Percentiles rank a stretch among this genome's conserved stretches.
phyloP scores from a whole-genome alignment of 2,329 filamentous ascomycete species.

The Diplodia seriata region DNA sequence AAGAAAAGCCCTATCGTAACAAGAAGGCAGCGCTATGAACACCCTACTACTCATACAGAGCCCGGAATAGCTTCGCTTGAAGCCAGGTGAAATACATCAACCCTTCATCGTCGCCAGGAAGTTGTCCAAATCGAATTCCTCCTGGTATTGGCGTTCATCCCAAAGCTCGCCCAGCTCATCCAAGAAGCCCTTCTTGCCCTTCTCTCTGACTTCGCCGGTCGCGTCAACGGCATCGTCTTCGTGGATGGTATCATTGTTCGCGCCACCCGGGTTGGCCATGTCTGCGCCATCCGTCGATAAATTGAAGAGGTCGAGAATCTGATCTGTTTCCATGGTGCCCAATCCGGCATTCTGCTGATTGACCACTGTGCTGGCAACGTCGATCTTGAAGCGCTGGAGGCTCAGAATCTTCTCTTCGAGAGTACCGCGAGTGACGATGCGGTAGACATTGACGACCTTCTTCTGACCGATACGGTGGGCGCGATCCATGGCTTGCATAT shows the following conservation, averaged over 20 bases:
- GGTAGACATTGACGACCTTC: conserved; percentile 99
- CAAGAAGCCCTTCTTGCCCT: conserved; percentile 95
- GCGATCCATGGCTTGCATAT: conserved; percentile 98
- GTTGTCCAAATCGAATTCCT: conserved; percentile 94
- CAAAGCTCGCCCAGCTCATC: conserved; percentile 95
- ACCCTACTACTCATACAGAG: conserved; percentile 11
- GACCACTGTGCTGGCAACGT: conserved; percentile 96
- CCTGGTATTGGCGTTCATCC: conserved; percentile 97
- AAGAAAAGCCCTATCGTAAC: conserved; percentile 6
- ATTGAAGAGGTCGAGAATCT: conserved; percentile 96
- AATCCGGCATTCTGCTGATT: conserved; percentile 98
- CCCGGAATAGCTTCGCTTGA: neutral
- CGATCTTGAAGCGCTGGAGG: conserved; percentile 98
- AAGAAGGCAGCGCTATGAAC: neutral
- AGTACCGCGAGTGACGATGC: conserved; percentile 92
- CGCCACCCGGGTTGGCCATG: conserved; percentile 70
- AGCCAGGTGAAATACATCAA: conserved; percentile 34
- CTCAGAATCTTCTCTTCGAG: conserved; percentile 98
- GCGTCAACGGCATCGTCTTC: conserved; percentile 83
- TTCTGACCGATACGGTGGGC: conserved; percentile 98
- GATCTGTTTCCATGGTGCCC: conserved; percentile 96
- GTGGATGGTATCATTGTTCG: conserved; percentile 74
- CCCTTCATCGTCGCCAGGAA: conserved; percentile 92
- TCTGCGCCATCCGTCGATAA: conserved; percentile 60
- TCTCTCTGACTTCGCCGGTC: conserved; percentile 88